A percentile compares a stretch with the other conserved stretches of the same genome.
Conservation (phyloP, 2,329 filamentous ascomycete species). For the Emergomyces pasteurianus region DNA sequence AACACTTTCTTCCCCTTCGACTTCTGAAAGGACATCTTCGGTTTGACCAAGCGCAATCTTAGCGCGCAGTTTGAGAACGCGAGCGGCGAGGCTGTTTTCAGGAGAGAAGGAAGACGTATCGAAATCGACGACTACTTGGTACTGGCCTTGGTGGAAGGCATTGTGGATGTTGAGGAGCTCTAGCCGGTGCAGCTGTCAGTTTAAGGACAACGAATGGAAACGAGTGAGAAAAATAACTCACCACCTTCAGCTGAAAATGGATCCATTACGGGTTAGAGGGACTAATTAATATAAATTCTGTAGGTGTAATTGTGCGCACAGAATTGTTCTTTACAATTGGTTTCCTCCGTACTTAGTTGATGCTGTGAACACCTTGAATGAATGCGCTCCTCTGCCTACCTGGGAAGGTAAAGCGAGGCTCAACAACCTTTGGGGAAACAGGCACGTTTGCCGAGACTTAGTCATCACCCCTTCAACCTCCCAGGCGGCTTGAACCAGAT, state of each 20-base stretch:
- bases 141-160: constrained; percentile 66
- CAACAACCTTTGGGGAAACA: background rate
- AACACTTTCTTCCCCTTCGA: constrained; percentile 50
- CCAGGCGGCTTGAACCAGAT: background rate
- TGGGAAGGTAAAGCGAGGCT: background rate
- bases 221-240: constrained; percentile 19
- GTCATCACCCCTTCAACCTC: background rate
- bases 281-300: background rate
- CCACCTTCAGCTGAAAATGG: constrained; percentile 54
- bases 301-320: background rate
- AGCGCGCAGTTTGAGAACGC: constrained; percentile 67
- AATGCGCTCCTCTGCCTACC: background rate
- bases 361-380: background rate
- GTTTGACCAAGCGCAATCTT: constrained; percentile 72
- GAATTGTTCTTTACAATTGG: background rate
- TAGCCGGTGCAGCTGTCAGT: constrained; percentile 21
- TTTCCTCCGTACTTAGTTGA: background rate
- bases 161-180: constrained; percentile 58
- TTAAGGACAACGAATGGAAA: constrained; percentile 4
- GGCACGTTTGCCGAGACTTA: background rate
- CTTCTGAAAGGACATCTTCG: constrained; percentile 56
- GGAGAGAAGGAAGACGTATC: constrained; percentile 66
- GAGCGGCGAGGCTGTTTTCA: constrained; percentile 64
- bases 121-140: constrained; percentile 74
- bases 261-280: constrained; percentile 38